Base-by-base conservation (phyloP, 2,329 filamentous ascomycete species). In the Colletotrichum brevisporum region DNA sequence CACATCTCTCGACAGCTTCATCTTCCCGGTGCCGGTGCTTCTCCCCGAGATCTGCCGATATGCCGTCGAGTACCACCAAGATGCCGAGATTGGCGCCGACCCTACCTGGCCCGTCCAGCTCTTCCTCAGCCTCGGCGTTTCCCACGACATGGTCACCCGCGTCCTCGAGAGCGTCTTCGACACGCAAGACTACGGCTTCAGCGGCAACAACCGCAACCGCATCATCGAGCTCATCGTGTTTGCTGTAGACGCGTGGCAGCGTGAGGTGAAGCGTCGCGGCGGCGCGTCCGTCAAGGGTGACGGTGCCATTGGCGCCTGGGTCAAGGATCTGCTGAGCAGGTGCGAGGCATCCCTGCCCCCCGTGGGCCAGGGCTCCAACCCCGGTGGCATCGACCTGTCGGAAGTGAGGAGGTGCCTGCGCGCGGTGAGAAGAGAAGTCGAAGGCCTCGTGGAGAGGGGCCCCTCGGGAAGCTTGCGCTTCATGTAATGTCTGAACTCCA, bases 41-140 rank as follows among this genome's bases (percentile, higher is more conserved):
- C 83, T 92, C 12, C 88, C 88, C 0, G 84, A 90, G 70, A 79
- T 92, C 8, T 91, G 90, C 78, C 84, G 84, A 24, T 92, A 92
- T 73, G 86, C 89, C 1, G 78, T 89, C 43, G 86, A 88, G 66
- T 82, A 88, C 69, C 84, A 86, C 61, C 88, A 90, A 73, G 88
- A 91, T 72, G 83, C 83, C 2, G 86, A 85, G 8, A 87, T 89
- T 53, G 85, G 85, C 0, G 88, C 88, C 3, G 84, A 89, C 71
- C 81, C 87, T 6, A 82, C 82, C 58, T 90, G 88, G 88, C 88
- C 88, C 0, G 82, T 88, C 2, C 81, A 86, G 70, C 78, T 89
- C 15, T 90, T 90, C 76, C 76, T 89, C 10, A 81, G 83, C 36
- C 81, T 90, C 18, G 85, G 85, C 21, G 85, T 90, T 12, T 87